phyloP scores from a whole-genome alignment of 257 asterid genomes.

The Ajuga chamaepitys region DNA sequence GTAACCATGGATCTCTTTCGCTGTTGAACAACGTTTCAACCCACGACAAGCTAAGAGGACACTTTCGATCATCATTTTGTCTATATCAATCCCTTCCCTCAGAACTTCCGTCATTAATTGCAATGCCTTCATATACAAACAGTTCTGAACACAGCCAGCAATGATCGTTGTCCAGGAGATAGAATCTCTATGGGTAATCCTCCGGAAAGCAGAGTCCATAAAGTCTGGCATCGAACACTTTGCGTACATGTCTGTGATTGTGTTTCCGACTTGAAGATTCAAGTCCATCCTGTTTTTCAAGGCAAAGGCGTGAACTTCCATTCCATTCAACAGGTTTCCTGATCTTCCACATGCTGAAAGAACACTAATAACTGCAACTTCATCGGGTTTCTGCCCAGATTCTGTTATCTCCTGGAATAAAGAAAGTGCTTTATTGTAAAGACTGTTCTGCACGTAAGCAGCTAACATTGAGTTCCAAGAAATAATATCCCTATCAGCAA shows the following conservation, averaged over 20 bases:
- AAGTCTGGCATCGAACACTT: conserved; percentile 61
- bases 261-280: conserved; percentile 60
- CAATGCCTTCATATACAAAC: conserved; percentile 40
- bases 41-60: conserved; percentile 61
- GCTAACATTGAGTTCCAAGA: conserved; percentile 81
- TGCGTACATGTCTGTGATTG: conserved; percentile 80
- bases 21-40: conserved; percentile 37
- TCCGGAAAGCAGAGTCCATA: conserved; percentile 44
- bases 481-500: conserved; percentile 47
- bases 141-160: conserved; percentile 58
- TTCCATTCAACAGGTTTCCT: conserved; percentile 45
- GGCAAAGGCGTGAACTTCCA: conserved; percentile 69
- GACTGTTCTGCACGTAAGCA: conserved; percentile 56
- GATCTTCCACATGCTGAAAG: conserved; percentile 70
- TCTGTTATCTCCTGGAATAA: conserved; percentile 38
- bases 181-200: conserved; percentile 43
- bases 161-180: conserved; percentile 74
- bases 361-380: conserved; percentile 49
- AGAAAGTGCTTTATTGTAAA: conserved; percentile 32
- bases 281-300: conserved; percentile 49
- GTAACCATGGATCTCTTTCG: conserved; percentile 61
- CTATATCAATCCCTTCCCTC: conserved; percentile 34
- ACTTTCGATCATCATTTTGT: conserved; percentile 58
- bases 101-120: conserved; percentile 30
- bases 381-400: conserved; percentile 42